Base-by-base conservation (phyloP, 2,329 filamentous ascomycete genomes). In the Cordyceps farinosa region DNA sequence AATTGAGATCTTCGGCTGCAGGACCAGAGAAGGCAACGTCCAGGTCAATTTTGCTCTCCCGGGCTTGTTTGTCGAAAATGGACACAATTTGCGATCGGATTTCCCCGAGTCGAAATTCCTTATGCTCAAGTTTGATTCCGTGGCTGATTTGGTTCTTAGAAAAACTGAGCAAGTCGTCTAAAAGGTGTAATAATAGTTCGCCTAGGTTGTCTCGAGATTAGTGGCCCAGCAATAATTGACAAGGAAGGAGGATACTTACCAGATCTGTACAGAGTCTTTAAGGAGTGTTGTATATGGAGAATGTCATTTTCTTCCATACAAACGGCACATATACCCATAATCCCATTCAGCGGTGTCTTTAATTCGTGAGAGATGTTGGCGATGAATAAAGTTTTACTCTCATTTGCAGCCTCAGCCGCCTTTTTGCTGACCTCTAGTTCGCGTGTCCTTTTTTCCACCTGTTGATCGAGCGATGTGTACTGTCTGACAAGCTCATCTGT, bases 331-430 rank as follows among this genome's bases (percentile, higher is more conserved):
- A 97, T 95, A 64, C 95, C 95, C 70, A 99, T 82, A 55, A 98
- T 97, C 13, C 94, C 95, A 71, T 98, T 98, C 63, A 98, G 82
- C 0, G 95, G 95, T 1, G 95, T 99, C 73, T 97, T 96, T 42
- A 99, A 82, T 74, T 98, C 86, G 69, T 88, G 86, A 1, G 87
- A 89, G 57, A 98, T 97, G 70, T 98, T 98, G 22, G 95, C 95
- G 66, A 99, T 96, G 78, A 98, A 98, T 9, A 98, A 81, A 0
- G 95, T 98, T 78, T 99, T 99, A 81, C 91, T 96, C 76, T 97
- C 91, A 70, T 97, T 97, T 3, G 93, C 93, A n/a, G 91, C 90
- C 75, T 97, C 93, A 1, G 93, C 93, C 1, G 92, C 91, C 77
- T 92, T 91, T 74, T 97, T 97, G 78, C 90, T 96, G 65, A 91